Percentiles rank a stretch among this genome's conserved stretches.
These are phyloP conservation scores for Lachnellula cervina DNA, from an alignment of 2,329 filamentous ascomycete genomes.

Conservation along the genomic window DNA sequence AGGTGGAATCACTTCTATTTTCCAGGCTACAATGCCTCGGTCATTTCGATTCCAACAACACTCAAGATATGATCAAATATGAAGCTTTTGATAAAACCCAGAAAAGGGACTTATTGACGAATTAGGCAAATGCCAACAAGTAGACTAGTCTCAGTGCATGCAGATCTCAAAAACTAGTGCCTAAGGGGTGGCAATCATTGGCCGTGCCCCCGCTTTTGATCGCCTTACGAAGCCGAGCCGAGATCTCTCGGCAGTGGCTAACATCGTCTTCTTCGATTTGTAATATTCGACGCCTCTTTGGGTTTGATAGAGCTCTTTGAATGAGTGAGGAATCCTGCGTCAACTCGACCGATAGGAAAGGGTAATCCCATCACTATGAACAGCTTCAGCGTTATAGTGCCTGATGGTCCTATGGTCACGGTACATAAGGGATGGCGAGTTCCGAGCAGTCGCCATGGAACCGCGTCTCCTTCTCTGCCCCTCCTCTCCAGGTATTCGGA, in stretches of 20 bases:
- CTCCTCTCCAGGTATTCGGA: not conserved
- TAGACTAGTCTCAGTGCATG: not conserved
- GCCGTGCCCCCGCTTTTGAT: not conserved
- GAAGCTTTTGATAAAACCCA: not conserved
- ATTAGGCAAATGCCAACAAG: not conserved
- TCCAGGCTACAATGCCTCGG: not conserved
- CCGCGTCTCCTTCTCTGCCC: not conserved
- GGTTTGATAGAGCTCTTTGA: not conserved
- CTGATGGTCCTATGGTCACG: constrained; percentile 1
- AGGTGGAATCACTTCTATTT: not conserved
- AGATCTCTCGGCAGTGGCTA: not conserved
- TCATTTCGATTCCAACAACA: not conserved
- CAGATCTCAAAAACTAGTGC: not conserved
- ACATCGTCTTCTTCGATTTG: not conserved
- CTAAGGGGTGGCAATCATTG: not conserved
- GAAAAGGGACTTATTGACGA: not conserved
- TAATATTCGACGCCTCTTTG: not conserved
- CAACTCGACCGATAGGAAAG: not conserved
- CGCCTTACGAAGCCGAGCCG: not conserved
- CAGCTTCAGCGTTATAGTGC: constrained; percentile 3
- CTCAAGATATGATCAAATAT: not conserved
- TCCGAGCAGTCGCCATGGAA: not conserved
- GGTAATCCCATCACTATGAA: not conserved
- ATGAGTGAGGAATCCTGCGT: not conserved
- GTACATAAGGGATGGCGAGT: constrained; percentile 4